Base-by-base conservation (phyloP, 1,284 basidiomycete genomes). In the Sporisorium exsertum region DNA sequence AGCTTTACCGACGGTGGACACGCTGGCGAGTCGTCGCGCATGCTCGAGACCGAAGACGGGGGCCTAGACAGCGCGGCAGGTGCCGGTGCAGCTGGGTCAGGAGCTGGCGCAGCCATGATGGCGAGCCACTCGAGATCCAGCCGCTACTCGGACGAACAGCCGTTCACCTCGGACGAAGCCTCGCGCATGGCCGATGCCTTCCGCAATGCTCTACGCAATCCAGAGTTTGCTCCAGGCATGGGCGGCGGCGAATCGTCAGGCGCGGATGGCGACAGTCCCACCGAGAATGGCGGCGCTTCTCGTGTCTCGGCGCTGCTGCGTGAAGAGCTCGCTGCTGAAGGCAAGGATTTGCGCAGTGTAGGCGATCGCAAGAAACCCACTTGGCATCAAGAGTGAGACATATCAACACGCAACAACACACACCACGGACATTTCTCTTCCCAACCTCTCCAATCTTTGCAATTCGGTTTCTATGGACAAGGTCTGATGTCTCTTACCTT, bases 141-240 rank as follows among this genome's bases (percentile, higher is more conserved):
- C 18, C 68, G 71, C 16, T 72, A 72, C 45, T 72, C 64, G 33
- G 71, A 72, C 1, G 73, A 75, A 12, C 69, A 71, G 37, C 72
- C 71, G 1, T 78, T 80, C 52, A 79, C 71, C n/a, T 72, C 80
- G 32, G 77, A 80, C 46, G 78, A 81, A 55, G 80, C 78, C 8
- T 72, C 70, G 13, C 60, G 77, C 12, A 81, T 80, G 78, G 77
- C 80, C 12, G 71, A 80, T 58, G 77, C 77, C 10, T 80, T 79
- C 64, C 67, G 72, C 20, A 74, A 70, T 26, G 78, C 78, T 27
- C 68, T 81, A n/a, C 72, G 78, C 46, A 72, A 67, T 22, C 77
- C 79, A 18, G 69, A 78, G 27, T 81, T 81, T 35, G 55, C 68
- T 8, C 64, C 58, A 3, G 71, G 37, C 5, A 58, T 67, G 45